Percentiles rank a stretch among this genome's conserved stretches.
Evolutionary conservation across 2,329 filamentous ascomycete genomes (phyloP).

Genomic region (Pseudocercospora cruenta): DNA sequence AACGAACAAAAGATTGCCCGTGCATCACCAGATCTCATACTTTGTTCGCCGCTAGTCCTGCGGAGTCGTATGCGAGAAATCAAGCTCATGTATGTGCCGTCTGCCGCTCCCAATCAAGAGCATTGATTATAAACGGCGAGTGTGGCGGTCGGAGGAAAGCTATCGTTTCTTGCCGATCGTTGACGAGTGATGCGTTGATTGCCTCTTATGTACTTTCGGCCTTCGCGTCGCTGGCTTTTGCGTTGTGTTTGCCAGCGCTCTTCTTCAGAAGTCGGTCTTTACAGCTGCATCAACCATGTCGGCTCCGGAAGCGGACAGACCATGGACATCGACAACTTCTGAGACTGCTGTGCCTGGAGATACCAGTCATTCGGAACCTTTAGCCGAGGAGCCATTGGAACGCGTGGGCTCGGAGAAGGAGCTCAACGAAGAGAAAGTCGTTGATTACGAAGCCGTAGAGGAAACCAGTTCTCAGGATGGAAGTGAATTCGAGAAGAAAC

Average conservation of each 20-base stretch:
- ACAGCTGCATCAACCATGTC: slow-evolving; percentile 22
- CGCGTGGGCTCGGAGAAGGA: slow-evolving; percentile 42
- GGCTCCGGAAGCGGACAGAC: slow-evolving; percentile 19
- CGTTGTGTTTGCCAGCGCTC: background rate
- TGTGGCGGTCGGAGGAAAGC: slow-evolving; percentile 4
- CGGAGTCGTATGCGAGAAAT: background rate
- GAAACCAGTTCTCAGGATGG: slow-evolving; percentile 29
- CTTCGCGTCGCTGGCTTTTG: background rate
- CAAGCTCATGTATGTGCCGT: slow-evolving; percentile 6
- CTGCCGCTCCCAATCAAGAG: slow-evolving; percentile 1
- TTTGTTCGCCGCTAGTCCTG: slow-evolving; percentile 6
- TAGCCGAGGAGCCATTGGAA: slow-evolving; percentile 45
- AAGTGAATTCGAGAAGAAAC: slow-evolving; percentile 29
- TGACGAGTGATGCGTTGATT: slow-evolving; percentile 6
- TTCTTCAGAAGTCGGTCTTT: background rate
- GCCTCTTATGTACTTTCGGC: slow-evolving; percentile 1
- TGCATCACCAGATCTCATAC: slow-evolving; percentile 2
- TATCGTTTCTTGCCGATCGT: slow-evolving; percentile 5
- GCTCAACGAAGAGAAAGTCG: slow-evolving; percentile 38
- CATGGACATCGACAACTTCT: slow-evolving; percentile 21
- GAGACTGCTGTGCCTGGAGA: slow-evolving; percentile 26
- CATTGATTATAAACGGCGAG: background rate
- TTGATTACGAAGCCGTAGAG: slow-evolving; percentile 36
- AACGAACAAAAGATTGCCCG: background rate
- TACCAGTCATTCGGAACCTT: slow-evolving; percentile 42